These are phyloP conservation scores for Glycyrrhiza uralensis DNA, from an alignment of 306 rosid genomes.

Conservation along the genomic window DNA sequence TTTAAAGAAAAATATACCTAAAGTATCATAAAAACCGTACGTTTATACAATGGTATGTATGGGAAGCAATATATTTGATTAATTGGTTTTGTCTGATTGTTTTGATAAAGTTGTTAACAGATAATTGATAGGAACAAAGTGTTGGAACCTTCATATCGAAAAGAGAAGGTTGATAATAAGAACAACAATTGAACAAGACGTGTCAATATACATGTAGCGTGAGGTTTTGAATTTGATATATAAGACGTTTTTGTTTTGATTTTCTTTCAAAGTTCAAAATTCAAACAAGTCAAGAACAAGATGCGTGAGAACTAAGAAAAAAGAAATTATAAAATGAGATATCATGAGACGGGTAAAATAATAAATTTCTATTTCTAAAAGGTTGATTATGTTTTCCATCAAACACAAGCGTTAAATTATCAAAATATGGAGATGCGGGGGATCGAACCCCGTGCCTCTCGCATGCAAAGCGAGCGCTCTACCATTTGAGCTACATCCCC, in stretches of 20 bases:
- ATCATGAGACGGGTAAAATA: too few species aligned
- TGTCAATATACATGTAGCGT: not conserved
- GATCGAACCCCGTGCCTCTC: slow-evolving; percentile 96
- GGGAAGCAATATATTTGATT: not conserved
- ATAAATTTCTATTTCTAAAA: too few species aligned
- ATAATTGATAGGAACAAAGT: not conserved
- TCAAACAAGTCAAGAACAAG: not conserved
- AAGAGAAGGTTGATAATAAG: not conserved
- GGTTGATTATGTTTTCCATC: too few species aligned
- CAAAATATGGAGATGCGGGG: slow-evolving; percentile 98
- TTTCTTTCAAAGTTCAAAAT: not conserved
- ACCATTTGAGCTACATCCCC: slow-evolving; percentile 98
- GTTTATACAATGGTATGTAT: not conserved
- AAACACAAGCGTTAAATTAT: too few species aligned
- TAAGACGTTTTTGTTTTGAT: not conserved
- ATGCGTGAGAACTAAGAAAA: not conserved
- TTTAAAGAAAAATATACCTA: too few species aligned
- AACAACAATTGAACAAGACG: not conserved
- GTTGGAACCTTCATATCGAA: too few species aligned
- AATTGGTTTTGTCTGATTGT: not conserved
- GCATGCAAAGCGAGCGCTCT: slow-evolving; percentile 98
- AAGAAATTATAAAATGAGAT: too few species aligned
- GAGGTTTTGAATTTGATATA: slow-evolving; percentile 6
- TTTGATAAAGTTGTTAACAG: too few species aligned
- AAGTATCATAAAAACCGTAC: too few species aligned